Percentiles rank a stretch among this genome's conserved stretches.
These are phyloP conservation scores for Zychaea mexicana DNA, from an alignment of 371 early-diverging fungal species.

Conservation along the genomic window DNA sequence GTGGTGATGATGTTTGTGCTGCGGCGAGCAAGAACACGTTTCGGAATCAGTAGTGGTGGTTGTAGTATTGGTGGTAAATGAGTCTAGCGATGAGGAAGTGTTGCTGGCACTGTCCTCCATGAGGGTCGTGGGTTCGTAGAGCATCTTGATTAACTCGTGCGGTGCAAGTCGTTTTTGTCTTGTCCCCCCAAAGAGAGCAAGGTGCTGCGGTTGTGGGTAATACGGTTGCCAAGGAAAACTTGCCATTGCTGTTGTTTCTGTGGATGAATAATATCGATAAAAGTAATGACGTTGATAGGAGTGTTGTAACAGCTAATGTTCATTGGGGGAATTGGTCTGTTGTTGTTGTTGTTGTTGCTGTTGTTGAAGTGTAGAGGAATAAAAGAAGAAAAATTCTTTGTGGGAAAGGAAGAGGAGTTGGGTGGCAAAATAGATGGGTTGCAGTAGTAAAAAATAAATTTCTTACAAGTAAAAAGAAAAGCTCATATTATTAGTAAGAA, in stretches of 20 bases:
- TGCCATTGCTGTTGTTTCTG: conserved; percentile 9
- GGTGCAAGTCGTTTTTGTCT: background rate
- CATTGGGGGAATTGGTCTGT: conserved; percentile 1
- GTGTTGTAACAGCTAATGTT: conserved; percentile 3
- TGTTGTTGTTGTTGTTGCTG: too few species aligned
- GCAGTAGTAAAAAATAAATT: background rate
- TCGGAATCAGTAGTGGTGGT: background rate
- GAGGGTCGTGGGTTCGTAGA: background rate
- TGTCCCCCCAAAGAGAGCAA: background rate
- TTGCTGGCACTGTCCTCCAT: conserved; percentile 8
- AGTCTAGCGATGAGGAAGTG: conserved; percentile 6
- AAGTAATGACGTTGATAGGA: too few species aligned
- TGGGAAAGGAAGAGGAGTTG: background rate
- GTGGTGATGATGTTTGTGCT: conserved; percentile 6
- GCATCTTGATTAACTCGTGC: background rate
- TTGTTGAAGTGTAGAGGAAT: too few species aligned
- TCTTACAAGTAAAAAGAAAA: too few species aligned
- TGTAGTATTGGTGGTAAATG: background rate
- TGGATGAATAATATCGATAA: conserved; percentile 3
- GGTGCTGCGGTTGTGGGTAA: background rate
- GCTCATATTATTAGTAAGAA: background rate
- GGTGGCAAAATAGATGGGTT: background rate
- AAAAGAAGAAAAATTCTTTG: background rate
- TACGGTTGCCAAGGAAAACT: conserved; percentile 9
- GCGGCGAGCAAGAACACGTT: background rate